Conservation (phyloP, 495 filamentous ascomycete genomes). For the Aspergillus haitiensis region DNA sequence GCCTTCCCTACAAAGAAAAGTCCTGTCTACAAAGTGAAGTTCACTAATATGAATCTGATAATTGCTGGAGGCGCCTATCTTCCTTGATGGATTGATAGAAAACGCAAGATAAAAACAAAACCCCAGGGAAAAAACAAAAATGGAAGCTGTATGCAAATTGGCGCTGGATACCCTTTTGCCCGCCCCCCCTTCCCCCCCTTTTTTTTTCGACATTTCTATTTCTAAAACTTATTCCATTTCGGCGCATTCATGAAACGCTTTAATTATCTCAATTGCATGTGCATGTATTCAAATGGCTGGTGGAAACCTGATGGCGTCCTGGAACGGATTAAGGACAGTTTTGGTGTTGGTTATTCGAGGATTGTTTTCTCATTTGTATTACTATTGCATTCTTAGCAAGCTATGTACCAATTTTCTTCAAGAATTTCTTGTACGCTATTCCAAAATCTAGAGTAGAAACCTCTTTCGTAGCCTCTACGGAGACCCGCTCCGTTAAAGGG, state of each 20-base stretch:
- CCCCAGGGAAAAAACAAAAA: too few species aligned
- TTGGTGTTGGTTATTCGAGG: not conserved
- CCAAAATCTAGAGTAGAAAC: not conserved
- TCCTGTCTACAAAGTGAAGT: conserved; percentile 88
- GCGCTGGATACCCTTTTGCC: conserved; percentile 33
- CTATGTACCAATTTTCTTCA: too few species aligned
- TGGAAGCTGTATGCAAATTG: conserved; percentile 14
- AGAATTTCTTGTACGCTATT: too few species aligned
- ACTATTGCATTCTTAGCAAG: not conserved
- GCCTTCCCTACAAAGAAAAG: conserved; percentile 95
- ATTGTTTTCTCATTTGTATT: not conserved
- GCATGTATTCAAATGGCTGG: conserved; percentile 10
- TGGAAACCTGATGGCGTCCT: conserved; percentile 13
- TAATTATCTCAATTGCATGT: not conserved
- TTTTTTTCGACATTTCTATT: not conserved
- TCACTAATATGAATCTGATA: conserved; percentile 90
- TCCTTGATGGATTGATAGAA: conserved; percentile 43
- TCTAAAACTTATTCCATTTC: not conserved
- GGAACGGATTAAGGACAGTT: conserved; percentile 12
- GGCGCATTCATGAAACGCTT: not conserved
- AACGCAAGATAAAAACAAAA: not conserved
- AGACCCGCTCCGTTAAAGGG: conserved; percentile 2
- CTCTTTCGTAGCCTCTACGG: not conserved
- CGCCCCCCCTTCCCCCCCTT: too few species aligned
- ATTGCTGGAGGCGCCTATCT: conserved; percentile 84